Evolutionary conservation across 192 early-diverging fungal species (phyloP), one percentile per base, ranked within the genome.

Genomic region (Coemansia umbellata): DNA sequence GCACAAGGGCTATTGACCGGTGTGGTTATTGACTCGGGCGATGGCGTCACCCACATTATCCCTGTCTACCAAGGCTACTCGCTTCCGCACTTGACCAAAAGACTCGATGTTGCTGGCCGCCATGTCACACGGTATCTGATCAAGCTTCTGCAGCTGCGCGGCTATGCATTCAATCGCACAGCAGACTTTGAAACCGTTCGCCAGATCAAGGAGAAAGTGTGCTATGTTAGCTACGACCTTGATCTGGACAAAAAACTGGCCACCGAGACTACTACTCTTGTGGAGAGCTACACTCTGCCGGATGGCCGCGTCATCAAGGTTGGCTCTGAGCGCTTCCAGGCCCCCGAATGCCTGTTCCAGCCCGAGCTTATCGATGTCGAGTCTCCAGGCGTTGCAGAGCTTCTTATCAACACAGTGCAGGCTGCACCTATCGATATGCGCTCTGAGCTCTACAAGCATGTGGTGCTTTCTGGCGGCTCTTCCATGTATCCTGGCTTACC

Each of bases 401-500:
- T 97, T 55, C 82, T 99, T 8, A 90, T 97, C 77, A 87, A 94
- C 63, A 80, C 86, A 0, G 94, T 99, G 59, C 87, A 98, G 65
- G 67, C 90, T 6, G 92, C 88, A 1, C 90, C 93, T 37, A 78
- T 93, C 50, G 97, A 99, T 71, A 86, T 92, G 48, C 89, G 97
- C 31, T 50, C 92, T 6, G 95, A 98, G 30, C 81, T 99, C 22
- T 99, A 96, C 84, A 94, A 91, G 63, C 90, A 97, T 55, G 94
- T 99, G 71, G 91, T 99, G 26, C 80, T 99, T 15, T 99, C 97
- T 28, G 97, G 97, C 41, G 97, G 97, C 11, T 91, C 94, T 3
- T 92, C 95, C 57, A 98, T 99, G 97, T 98, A 97, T 69, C 93
- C 95, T 6, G 97, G 97, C 55, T 76, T 99, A 31, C 94, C 97